phyloP scores from a whole-genome alignment of 768 basidiomycete species.

The Arthromyces matolae region DNA sequence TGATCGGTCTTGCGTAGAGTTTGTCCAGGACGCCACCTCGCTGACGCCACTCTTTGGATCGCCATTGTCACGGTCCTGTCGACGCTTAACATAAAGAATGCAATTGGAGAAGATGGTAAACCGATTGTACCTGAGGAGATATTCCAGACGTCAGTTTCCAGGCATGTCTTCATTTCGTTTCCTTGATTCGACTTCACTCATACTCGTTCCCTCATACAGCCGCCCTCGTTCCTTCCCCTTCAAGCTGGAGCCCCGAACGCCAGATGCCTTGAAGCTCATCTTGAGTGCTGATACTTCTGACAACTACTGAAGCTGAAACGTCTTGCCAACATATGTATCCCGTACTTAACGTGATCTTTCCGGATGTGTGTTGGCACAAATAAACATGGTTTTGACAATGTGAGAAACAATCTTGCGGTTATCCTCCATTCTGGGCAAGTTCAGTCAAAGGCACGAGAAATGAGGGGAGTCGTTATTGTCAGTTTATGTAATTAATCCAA shows the following conservation, averaged over 20 bases:
- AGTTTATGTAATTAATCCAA: too few species aligned
- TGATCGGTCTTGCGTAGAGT: constrained; percentile 8
- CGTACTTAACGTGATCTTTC: too few species aligned
- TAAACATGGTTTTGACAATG: too few species aligned
- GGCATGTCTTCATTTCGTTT: neutral
- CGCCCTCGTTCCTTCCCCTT: neutral
- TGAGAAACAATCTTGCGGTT: too few species aligned
- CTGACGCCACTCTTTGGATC: constrained; percentile 20
- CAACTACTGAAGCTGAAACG: neutral
- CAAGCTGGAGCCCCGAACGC: neutral
- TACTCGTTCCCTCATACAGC: neutral
- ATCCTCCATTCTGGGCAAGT: too few species aligned
- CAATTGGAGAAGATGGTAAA: constrained; percentile 23
- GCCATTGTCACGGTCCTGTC: constrained; percentile 26
- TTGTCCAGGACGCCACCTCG: constrained; percentile 26
- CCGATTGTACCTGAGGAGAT: constrained; percentile 16
- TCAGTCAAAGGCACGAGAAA: too few species aligned
- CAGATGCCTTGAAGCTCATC: neutral
- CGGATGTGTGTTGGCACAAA: too few species aligned
- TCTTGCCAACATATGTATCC: too few species aligned
- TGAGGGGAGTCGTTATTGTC: too few species aligned
- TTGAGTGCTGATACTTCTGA: neutral
- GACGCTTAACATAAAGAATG: constrained; percentile 23
- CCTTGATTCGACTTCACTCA: neutral
- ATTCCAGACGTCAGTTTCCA: constrained; percentile 4